These are phyloP conservation scores for button mushroom (Agaricus bisporus) DNA, from an alignment of 768 basidiomycete genomes.

Conservation along the genomic window DNA sequence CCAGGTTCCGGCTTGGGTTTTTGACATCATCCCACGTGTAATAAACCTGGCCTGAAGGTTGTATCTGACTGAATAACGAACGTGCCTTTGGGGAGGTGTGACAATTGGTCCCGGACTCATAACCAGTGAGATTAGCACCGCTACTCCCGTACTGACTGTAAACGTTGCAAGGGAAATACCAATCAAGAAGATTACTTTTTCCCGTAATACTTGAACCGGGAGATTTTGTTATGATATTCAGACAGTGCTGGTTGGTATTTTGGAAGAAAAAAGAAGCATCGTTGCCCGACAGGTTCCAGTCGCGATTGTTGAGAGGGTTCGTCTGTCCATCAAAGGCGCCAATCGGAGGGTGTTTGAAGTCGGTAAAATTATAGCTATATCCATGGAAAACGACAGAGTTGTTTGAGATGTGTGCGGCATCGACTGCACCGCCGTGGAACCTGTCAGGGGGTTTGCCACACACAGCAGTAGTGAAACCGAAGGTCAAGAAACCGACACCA, in stretches of 20 bases:
- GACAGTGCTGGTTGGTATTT: conserved; percentile 80
- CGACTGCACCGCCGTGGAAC: conserved; percentile 74
- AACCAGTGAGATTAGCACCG: conserved; percentile 62
- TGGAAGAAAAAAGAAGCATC: conserved; percentile 97
- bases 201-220: conserved; percentile 66
- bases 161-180: conserved; percentile 98
- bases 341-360: conserved; percentile 77
- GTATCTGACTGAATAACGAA: conserved; percentile 39
- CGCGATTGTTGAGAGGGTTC: conserved; percentile 77
- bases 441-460: conserved; percentile 85
- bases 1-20: conserved; percentile 68
- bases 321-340: conserved; percentile 69
- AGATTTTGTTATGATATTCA: conserved; percentile 68
- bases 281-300: conserved; percentile 76
- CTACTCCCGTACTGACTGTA: conserved; percentile 64
- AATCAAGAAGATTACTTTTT: conserved; percentile 58
- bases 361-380: conserved; percentile 85
- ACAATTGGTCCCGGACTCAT: conserved; percentile 61
- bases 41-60: conserved; percentile 79
- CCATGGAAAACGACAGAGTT: conserved; percentile 92
- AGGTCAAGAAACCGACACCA: conserved; percentile 93
- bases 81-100: conserved; percentile 58
- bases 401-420: conserved; percentile 61
- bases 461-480: conserved; percentile 93
- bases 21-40: conserved; percentile 87